Percentiles rank a stretch among this genome's conserved stretches.
These are phyloP conservation scores for Gypsophila paniculata DNA, from an alignment of 179 eudicot species.

Conservation along the genomic window DNA sequence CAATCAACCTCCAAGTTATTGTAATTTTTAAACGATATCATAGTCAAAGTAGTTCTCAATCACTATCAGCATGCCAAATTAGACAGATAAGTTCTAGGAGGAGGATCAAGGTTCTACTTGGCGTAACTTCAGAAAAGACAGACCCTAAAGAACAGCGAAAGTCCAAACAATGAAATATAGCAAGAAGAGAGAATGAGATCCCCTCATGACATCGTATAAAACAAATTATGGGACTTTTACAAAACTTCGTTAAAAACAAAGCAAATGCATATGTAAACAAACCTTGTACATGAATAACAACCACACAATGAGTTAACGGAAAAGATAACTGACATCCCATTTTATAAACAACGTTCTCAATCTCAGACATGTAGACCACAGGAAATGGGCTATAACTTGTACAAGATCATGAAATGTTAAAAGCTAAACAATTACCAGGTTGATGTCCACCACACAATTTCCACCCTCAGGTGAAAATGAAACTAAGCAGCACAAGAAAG, in stretches of 20 bases:
- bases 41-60: neutral
- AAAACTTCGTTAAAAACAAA: neutral
- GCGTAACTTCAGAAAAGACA: neutral
- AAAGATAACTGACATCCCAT: slow-evolving; percentile 15
- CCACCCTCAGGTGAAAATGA: slow-evolving; percentile 23
- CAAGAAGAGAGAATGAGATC: neutral
- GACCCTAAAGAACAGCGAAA: neutral
- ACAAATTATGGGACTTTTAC: neutral
- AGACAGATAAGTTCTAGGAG: neutral
- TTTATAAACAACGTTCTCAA: slow-evolving; percentile 17
- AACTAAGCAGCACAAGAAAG: slow-evolving; percentile 28
- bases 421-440: slow-evolving; percentile 19
- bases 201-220: neutral
- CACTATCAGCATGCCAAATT: slow-evolving; percentile 1
- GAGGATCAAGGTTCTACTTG: neutral
- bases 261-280: neutral
- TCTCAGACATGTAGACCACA: neutral
- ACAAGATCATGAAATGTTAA: slow-evolving; percentile 11
- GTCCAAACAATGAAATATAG: neutral
- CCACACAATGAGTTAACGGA: slow-evolving; percentile 2
- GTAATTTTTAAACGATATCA: too few species aligned
- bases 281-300: slow-evolving; percentile 9
- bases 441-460: neutral
- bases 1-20: neutral
- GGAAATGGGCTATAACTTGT: neutral